Base-by-base conservation (phyloP, 2,329 filamentous ascomycete genomes). In the Lachnellula occidentalis region DNA sequence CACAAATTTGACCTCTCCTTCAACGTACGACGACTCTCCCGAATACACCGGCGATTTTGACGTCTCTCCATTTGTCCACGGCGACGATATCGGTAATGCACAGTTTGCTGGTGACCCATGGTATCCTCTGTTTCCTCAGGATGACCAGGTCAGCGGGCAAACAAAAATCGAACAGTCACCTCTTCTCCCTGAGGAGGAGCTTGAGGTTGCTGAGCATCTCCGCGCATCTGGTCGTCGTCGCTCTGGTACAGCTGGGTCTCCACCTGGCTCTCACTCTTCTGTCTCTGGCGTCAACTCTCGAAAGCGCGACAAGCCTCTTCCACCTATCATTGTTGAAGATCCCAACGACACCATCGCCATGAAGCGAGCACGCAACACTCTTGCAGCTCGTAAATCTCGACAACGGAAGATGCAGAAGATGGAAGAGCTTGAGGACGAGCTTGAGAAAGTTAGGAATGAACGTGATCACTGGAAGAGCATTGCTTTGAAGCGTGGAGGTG, bases 361-460 rank as follows among this genome's bases (percentile, higher is more conserved):
- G 78, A 96, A 96, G 84, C 88, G 92, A 70, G 92, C 91, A 49
- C 87, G 91, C 63, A 97, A 96, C 72, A 95, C 91, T 8, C 81
- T 95, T 70, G 92, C 92, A 17, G 92, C 92, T 65, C 90, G 92
- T 62, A 96, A 96, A 75, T 96, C 91, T 56, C 86, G 92, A 50
- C 86, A 90, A 67, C 86, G 90, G 62, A 96, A 96, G 76, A 84
- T 89, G 54, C 79, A 87, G 69, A 82, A 86, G 63, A 78, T 92
- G 58, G 85, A 88, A 53, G 82, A 85, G 55, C 78, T 96, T 45
- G 88, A 95, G 75, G 79, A 80, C 39, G 78, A 82, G 66, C 91
- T 95, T 66, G 78, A 76, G 17, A 83, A 87, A 68, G 74, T 92
- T 27, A 78, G 85, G 70, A 77, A 78, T 41, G 83, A 86, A 68